Conservation (phyloP, 2,329 filamentous ascomycete genomes). For the Pseudomassariella vexata region DNA sequence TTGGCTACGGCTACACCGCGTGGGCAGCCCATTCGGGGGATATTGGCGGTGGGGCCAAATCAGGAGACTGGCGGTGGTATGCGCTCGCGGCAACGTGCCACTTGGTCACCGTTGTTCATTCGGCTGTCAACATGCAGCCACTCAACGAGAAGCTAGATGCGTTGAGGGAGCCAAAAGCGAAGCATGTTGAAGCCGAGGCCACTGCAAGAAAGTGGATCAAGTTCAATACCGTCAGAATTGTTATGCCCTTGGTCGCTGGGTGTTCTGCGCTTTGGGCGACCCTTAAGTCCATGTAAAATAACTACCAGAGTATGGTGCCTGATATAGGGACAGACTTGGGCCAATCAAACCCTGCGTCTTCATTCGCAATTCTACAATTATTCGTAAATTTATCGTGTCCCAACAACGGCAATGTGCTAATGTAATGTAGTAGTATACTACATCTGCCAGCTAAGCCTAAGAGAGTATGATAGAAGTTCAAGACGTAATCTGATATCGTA, state of each 20-base stretch:
- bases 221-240: slow-evolving; percentile 26
- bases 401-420: too few species aligned
- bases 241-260: slow-evolving; percentile 28
- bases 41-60: slow-evolving; percentile 9
- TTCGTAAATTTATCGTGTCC: too few species aligned
- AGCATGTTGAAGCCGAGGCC: slow-evolving; percentile 19
- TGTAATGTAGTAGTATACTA: too few species aligned
- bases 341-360: too few species aligned
- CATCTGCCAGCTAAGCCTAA: too few species aligned
- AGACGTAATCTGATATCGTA: too few species aligned
- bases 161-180: slow-evolving; percentile 19
- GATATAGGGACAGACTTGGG: too few species aligned
- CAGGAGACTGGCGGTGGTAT: slow-evolving; percentile 39
- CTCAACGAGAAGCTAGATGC: slow-evolving; percentile 41
- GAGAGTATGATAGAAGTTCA: not conserved
- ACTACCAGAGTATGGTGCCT: not conserved
- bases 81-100: slow-evolving; percentile 37
- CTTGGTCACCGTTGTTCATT: slow-evolving; percentile 40
- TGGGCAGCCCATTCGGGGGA: slow-evolving; percentile 20
- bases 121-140: slow-evolving; percentile 44
- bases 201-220: slow-evolving; percentile 28
- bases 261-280: slow-evolving; percentile 26
- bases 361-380: too few species aligned
- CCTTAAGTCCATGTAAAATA: slow-evolving; percentile 13
- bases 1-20: slow-evolving; percentile 39